phyloP scores from a whole-genome alignment of 768 basidiomycete genomes.

The Lactarius evosmus region DNA sequence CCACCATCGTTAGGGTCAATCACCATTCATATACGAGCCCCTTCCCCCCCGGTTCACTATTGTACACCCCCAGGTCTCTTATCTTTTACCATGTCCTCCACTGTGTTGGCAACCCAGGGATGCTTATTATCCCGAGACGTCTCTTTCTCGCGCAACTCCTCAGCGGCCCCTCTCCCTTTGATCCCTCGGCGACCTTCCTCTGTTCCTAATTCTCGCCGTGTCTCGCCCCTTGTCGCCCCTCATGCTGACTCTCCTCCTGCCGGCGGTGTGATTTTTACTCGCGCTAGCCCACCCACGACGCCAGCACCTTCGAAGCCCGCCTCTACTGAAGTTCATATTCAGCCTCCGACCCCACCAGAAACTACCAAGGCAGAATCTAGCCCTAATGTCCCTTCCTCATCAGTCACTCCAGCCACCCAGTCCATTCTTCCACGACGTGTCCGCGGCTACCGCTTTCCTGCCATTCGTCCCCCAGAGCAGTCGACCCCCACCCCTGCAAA shows the following conservation, averaged over 20 bases:
- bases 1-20: constrained; percentile 21
- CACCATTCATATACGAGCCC: constrained; percentile 21
- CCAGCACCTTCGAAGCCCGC: neutral
- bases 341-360: constrained; percentile 30
- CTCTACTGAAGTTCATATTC: constrained; percentile 28
- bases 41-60: constrained; percentile 2
- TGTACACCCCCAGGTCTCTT: neutral
- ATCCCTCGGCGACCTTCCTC: constrained; percentile 52
- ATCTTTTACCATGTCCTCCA: constrained; percentile 22
- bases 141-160: constrained; percentile 45
- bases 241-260: constrained; percentile 11
- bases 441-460: constrained; percentile 31
- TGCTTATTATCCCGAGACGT: constrained; percentile 25
- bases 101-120: constrained; percentile 24
- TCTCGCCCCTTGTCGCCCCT: constrained; percentile 15
- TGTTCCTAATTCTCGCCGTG: constrained; percentile 28
- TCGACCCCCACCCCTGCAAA: constrained; percentile 45
- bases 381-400: constrained; percentile 20
- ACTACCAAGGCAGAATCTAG: constrained; percentile 15
- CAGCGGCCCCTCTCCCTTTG: constrained; percentile 58
- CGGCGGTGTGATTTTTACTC: constrained; percentile 23
- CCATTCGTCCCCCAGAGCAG: constrained; percentile 38
- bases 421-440: constrained; percentile 32
- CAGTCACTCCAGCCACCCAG: constrained; percentile 28
- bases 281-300: constrained; percentile 19